Evolutionary conservation across 1,139 yeast genomes (phyloP), one percentile per base, ranked within the genome.

Genomic region (Lizanozyma gosingica): DNA sequence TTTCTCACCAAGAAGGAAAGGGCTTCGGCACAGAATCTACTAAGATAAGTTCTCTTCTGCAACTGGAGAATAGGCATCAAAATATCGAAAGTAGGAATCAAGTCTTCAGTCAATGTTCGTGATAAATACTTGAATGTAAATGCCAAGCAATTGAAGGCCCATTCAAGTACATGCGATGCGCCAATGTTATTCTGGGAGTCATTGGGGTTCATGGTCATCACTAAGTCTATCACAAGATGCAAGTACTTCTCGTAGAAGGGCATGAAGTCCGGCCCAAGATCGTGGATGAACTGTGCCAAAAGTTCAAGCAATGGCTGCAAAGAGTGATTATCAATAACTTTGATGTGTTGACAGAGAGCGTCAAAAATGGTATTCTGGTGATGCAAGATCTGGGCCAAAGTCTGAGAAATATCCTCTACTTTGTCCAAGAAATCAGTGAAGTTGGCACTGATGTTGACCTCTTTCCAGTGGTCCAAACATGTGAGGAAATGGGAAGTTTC

Each of bases 1-100:
- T 86, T 87, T 55, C 94, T 76, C 11, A 92, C 67, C 44, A 92
- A 66, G 51, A 84, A 92, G 0, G 97, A 85, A 39, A 92, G 60
- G 0, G 97, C 92, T 57, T 92, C 97, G 0, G 97, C 90, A 32
- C 95, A 80, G 53, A 90, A 92, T 45, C 95, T 69, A 1, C 87
- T 71, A 35, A 90, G 73, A 50, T 83, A 84, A 15, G 75, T 74
- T 45, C 74, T 73, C 43, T 78, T 74, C 45, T 73, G 75, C 45
- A 62, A 62, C 47, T 55, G 70, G 57, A 88, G 66, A 22, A 90
- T 58, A 1, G 94, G 94, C 35, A 79, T 63, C 27, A 92, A 63
- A 3, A 76, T 60, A 34, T 71, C 65, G 55, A 83, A 83, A 0
- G 96, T 86, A 3, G 86, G 83, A 33, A 70, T 55, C 45, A 88